Percentiles rank a stretch among this genome's conserved stretches.
Conservation (phyloP, 371 early-diverging fungal genomes). For the Apophysomyces trapeziformis region DNA sequence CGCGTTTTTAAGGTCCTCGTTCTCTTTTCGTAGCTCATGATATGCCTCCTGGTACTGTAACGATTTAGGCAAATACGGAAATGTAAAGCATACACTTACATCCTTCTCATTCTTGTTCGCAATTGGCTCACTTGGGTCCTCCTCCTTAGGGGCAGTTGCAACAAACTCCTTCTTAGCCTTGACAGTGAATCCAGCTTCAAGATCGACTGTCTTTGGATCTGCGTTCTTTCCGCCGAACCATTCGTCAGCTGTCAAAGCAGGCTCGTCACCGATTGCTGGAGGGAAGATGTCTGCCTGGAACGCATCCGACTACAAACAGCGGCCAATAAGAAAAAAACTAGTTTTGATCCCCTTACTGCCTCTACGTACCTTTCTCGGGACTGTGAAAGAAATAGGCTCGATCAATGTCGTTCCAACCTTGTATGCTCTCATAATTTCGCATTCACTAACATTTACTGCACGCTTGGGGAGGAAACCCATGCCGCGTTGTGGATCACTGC, state of each 20-base stretch:
- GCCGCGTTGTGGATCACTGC: conserved; percentile 91
- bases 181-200: conserved; percentile 81
- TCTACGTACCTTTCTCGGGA: conserved; percentile 89
- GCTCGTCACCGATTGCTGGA: conserved; percentile 78
- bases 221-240: conserved; percentile 89
- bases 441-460: conserved; percentile 81
- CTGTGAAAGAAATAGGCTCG: conserved; percentile 96
- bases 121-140: conserved; percentile 34
- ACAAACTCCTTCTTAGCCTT: conserved; percentile 81
- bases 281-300: conserved; percentile 98
- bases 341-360: background rate
- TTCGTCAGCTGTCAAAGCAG: conserved; percentile 88
- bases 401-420: conserved; percentile 86
- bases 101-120: conserved; percentile 61
- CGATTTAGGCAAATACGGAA: background rate
- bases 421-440: conserved; percentile 92
- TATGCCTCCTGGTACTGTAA: conserved; percentile 77
- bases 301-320: conserved; percentile 77
- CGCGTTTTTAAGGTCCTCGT: conserved; percentile 81
- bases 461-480: conserved; percentile 95
- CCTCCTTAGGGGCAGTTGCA: conserved; percentile 60
- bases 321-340: conserved; percentile 4
- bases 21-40: conserved; percentile 77
- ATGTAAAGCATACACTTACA: conserved; percentile 38
- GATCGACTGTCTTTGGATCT: conserved; percentile 76